phyloP scores from a whole-genome alignment of 2,329 filamentous ascomycete species.

The Aspergillus arachidicola region DNA sequence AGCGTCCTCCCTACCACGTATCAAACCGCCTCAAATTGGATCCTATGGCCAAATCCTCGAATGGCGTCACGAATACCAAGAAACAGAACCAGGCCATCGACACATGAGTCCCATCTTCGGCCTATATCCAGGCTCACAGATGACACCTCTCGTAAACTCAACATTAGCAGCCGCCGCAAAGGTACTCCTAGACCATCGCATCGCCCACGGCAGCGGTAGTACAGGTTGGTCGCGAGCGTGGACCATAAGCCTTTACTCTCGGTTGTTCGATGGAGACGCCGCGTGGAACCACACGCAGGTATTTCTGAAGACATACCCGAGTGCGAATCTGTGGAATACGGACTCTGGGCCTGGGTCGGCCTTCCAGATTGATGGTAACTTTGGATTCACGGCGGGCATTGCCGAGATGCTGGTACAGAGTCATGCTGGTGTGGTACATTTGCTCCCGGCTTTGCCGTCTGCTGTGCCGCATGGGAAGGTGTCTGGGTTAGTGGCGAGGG shows the following conservation, averaged over 20 bases:
- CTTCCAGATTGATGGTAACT: conserved; percentile 55
- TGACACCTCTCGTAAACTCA: conserved; percentile 36
- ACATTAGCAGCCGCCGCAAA: conserved; percentile 27
- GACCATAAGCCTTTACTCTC: conserved; percentile 50
- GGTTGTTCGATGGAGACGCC: conserved; percentile 41
- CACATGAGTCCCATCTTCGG: conserved; percentile 55
- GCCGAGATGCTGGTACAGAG: conserved; percentile 49
- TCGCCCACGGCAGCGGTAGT: conserved; percentile 35
- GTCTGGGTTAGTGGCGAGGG: conserved; percentile 36
- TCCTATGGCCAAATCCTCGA: conserved; percentile 32
- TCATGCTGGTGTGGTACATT: conserved; percentile 28
- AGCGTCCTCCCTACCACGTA: conserved; percentile 5
- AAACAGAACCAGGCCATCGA: conserved; percentile 52
- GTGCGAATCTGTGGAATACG: conserved; percentile 17
- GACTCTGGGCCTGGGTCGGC: conserved; percentile 26
- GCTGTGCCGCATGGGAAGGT: conserved; percentile 34
- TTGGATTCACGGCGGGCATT: conserved; percentile 49
- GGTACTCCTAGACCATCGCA: conserved; percentile 12
- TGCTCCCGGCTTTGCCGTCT: conserved; percentile 40
- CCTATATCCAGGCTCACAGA: conserved; percentile 47
- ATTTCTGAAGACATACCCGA: conserved; percentile 10
- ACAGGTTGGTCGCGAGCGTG: conserved; percentile 55
- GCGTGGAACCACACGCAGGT: conserved; percentile 41
- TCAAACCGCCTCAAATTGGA: conserved; percentile 22
- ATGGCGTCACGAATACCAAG: conserved; percentile 39